Percentiles rank a stretch among this genome's conserved stretches.
These are phyloP conservation scores for Talaromyces pinophilus DNA, from an alignment of 2,329 filamentous ascomycete species.

Conservation along the genomic window DNA sequence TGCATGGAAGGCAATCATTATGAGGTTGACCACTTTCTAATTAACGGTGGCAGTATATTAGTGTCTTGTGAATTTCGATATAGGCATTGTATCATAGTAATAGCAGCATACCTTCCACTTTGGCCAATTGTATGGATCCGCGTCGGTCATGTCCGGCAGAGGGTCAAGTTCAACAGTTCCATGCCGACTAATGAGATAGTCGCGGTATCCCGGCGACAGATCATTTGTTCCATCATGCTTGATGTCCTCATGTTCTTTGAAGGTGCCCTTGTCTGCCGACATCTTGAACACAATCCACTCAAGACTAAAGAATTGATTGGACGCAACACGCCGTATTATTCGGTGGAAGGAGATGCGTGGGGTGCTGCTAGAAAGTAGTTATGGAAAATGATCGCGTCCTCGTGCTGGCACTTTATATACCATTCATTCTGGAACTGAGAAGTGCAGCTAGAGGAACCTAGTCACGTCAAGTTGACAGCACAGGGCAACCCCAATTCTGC, in stretches of 20 bases:
- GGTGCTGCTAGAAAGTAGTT: not conserved
- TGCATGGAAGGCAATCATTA: constrained; percentile 26
- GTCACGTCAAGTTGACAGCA: not conserved
- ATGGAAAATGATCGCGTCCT: not conserved
- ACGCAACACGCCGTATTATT: not conserved
- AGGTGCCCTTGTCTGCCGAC: not conserved
- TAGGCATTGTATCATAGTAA: too few species aligned
- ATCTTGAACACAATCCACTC: not conserved
- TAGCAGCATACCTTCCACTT: not conserved
- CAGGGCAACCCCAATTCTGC: not conserved
- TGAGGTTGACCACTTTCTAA: not conserved
- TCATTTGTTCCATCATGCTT: not conserved
- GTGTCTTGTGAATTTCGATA: too few species aligned
- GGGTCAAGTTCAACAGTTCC: not conserved
- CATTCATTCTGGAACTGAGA: not conserved
- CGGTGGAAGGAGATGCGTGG: not conserved
- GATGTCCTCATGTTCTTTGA: not conserved
- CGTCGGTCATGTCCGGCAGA: not conserved
- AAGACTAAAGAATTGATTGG: not conserved
- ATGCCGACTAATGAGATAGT: not conserved
- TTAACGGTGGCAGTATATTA: not conserved
- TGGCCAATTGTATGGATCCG: not conserved
- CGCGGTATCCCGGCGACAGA: not conserved
- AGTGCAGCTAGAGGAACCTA: not conserved
- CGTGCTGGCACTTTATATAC: not conserved